Evolutionary conservation across 768 basidiomycete genomes (phyloP).

Genomic region (Lyophyllum decastes): DNA sequence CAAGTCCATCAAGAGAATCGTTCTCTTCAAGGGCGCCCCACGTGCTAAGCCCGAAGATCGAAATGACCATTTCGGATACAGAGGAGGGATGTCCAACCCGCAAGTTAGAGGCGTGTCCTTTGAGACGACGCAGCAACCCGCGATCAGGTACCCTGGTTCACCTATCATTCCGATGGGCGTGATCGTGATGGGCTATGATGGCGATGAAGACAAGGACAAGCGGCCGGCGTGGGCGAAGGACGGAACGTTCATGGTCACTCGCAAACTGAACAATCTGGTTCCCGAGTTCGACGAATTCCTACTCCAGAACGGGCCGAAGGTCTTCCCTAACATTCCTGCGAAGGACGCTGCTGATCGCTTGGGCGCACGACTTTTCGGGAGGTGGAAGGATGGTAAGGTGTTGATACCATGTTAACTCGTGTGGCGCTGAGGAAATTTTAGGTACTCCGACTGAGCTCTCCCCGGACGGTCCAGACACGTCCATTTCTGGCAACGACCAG

Average conservation of each 20-base stretch:
- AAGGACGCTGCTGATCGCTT: constrained; percentile 10
- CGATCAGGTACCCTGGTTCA: constrained; percentile 12
- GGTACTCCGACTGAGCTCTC: constrained; percentile 19
- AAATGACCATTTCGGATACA: constrained; percentile 17
- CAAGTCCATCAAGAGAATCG: constrained; percentile 8
- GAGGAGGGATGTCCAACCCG: constrained; percentile 15
- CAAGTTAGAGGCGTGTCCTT: constrained; percentile 12
- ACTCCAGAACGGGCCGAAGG: constrained; percentile 1
- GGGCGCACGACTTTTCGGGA: constrained; percentile 23
- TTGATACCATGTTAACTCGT: not conserved
- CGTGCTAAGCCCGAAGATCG: constrained; percentile 1
- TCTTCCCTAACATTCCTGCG: constrained; percentile 6
- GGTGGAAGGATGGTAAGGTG: constrained; percentile 15
- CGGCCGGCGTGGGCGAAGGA: constrained; percentile 15
- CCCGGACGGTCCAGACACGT: constrained; percentile 12
- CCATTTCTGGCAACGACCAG: constrained; percentile 10
- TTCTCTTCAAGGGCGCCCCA: constrained; percentile 6
- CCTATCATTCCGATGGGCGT: constrained; percentile 10
- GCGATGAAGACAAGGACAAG: constrained; percentile 13
- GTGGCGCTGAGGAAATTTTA: not conserved
- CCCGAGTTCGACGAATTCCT: constrained; percentile 17
- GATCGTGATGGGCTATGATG: constrained; percentile 17
- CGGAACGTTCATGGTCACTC: constrained; percentile 15
- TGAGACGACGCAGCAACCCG: not conserved
- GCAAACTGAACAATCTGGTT: constrained; percentile 15